Evolutionary conservation across 805 yeast genomes (phyloP).

Genomic region (Cyberlindnera nakhonratchasimensis): DNA sequence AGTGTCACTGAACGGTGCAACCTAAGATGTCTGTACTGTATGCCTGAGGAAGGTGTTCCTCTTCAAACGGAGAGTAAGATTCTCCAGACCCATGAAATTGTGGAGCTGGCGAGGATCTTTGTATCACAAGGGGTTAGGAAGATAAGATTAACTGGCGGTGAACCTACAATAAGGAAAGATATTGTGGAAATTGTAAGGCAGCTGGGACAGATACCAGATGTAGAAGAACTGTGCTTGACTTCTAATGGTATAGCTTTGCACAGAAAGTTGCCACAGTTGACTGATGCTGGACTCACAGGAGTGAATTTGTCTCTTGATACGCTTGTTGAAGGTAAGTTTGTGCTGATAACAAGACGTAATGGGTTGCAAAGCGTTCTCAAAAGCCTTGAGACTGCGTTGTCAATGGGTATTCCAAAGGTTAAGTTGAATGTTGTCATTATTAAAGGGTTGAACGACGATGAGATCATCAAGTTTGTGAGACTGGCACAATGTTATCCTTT

Average conservation of each 20-base stretch:
- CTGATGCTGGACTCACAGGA: slow-evolving; percentile 41
- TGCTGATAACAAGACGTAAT: slow-evolving; percentile 46
- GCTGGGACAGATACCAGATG: slow-evolving; percentile 38
- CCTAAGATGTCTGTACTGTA: slow-evolving; percentile 46
- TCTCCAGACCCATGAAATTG: slow-evolving; percentile 42
- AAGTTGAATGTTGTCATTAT: slow-evolving; percentile 50
- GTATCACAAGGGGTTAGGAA: slow-evolving; percentile 48
- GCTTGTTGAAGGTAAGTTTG: slow-evolving; percentile 47
- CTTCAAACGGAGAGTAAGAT: slow-evolving; percentile 40
- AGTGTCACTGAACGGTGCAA: slow-evolving; percentile 52
- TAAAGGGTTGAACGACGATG: slow-evolving; percentile 50
- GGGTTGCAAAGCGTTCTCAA: slow-evolving; percentile 45
- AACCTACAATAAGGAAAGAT: slow-evolving; percentile 52
- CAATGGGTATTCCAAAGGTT: slow-evolving; percentile 41
- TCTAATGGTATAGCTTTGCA: slow-evolving; percentile 50
- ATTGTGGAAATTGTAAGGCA: slow-evolving; percentile 40
- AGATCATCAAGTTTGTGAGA: slow-evolving; percentile 44
- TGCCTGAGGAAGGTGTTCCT: slow-evolving; percentile 57
- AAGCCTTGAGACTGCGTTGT: slow-evolving; percentile 41
- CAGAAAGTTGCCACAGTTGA: slow-evolving; percentile 43
- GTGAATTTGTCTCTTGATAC: slow-evolving; percentile 49
- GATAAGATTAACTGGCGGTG: slow-evolving; percentile 54
- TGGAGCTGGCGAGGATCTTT: slow-evolving; percentile 40
- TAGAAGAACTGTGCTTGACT: slow-evolving; percentile 48
- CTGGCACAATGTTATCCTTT: slow-evolving; percentile 37